Conservation (phyloP, 176 grass and related monocot species). For the Oryza longistaminata region DNA sequence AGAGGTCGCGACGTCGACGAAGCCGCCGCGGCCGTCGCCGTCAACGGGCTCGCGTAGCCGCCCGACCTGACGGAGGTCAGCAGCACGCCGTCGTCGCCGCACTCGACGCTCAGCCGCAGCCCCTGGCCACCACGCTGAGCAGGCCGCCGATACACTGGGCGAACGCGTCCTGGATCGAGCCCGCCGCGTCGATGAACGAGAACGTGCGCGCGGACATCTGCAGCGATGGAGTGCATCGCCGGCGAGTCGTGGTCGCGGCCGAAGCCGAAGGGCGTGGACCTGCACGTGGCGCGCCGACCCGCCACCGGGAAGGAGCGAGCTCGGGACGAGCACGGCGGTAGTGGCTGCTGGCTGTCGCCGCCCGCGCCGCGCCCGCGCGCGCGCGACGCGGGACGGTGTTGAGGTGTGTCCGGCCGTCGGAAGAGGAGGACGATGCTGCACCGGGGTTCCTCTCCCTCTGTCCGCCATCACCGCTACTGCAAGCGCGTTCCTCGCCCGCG, state of each 20-base stretch:
- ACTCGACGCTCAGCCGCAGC: slow-evolving; percentile 45
- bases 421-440: slow-evolving; percentile 81
- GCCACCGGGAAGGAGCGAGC: slow-evolving; percentile 40
- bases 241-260: slow-evolving; percentile 59
- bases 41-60: slow-evolving; percentile 44
- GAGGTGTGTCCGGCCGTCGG: slow-evolving; percentile 62
- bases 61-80: slow-evolving; percentile 60
- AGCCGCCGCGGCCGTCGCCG: slow-evolving; percentile 34
- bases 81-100: slow-evolving; percentile 39
- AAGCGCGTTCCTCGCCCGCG: slow-evolving; percentile 41
- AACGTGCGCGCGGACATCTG: slow-evolving; percentile 67
- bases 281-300: slow-evolving; percentile 39
- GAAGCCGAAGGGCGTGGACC: slow-evolving; percentile 70
- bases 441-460: slow-evolving; percentile 52
- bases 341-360: not conserved
- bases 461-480: slow-evolving; percentile 74
- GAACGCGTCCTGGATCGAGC: slow-evolving; percentile 67
- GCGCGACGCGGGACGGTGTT: slow-evolving; percentile 4
- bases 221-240: slow-evolving; percentile 53
- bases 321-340: slow-evolving; percentile 56
- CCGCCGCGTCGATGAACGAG: slow-evolving; percentile 61
- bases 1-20: slow-evolving; percentile 58
- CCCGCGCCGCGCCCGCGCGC: not conserved
- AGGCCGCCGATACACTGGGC: slow-evolving; percentile 72
- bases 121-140: slow-evolving; percentile 64